Evolutionary conservation across 1,139 yeast species (phyloP), one percentile per base, ranked within the genome.

Genomic region (Candida glucosophila): DNA sequence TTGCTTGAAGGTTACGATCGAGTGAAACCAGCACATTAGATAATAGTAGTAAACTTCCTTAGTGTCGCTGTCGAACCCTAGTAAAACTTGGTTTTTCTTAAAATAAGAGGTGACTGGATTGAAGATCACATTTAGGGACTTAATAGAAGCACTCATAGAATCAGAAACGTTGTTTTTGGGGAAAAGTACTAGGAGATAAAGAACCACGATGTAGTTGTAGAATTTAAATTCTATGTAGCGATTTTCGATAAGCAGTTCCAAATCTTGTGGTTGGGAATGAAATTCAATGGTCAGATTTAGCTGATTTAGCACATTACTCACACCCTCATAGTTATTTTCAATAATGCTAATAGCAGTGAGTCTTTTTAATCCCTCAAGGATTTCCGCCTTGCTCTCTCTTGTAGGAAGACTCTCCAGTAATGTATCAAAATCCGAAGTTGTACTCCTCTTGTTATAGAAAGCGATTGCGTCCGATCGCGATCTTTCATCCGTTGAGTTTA

Each of bases 221-320:
- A 49, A 47, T 15, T 44, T 39, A 29, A 40, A 51, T 35, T 55
- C 57, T 17, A 54, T 34, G 35, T 42, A 50, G 17, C 41, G 29
- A 32, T 52, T 52, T 4, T 33, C 30, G 7, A 26, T 34, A 28
- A 53, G 40, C 19, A 40, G 43, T 12, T 33, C 32, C 12, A 34
- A 36, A 23, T 41, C 42, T 16, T 38, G 33, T 4, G 55, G 51
- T 21, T 50, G 56, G 4, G 44, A 42, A 14, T 41, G 28, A 29
- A 55, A 50, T 23, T 40, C 50, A 10, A 42, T 47, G 13, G 41
- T 29, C 8, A 46, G 31, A 8, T 41, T 29, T 24, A 39, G 42
- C 18, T 40, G 39, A 25, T 39, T 42, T 13, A 53, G 29, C 16
- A 38, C 33, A 14, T 35, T 37, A 8, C 39, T 26, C 3, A 52